These are phyloP conservation scores for Lecanicillium sp. DNA, from an alignment of 2,329 filamentous ascomycete species.

Conservation along the genomic window DNA sequence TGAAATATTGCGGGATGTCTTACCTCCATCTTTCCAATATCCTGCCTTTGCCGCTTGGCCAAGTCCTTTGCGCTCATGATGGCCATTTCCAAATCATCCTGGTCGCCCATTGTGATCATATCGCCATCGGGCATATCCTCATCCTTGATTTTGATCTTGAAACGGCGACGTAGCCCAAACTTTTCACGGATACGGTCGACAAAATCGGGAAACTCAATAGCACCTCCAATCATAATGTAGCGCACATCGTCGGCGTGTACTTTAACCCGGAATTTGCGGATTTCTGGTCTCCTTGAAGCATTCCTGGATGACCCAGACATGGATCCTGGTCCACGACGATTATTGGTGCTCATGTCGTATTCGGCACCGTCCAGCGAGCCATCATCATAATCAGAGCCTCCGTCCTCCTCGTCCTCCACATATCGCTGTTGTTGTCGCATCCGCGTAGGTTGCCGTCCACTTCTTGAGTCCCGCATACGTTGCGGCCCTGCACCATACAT, in stretches of 20 bases:
- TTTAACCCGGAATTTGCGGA: slow-evolving; percentile 81
- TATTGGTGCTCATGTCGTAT: slow-evolving; percentile 67
- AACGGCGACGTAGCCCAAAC: slow-evolving; percentile 67
- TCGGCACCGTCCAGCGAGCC: slow-evolving; percentile 66
- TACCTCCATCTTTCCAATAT: slow-evolving; percentile 93
- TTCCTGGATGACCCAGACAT: slow-evolving; percentile 41
- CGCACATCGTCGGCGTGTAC: slow-evolving; percentile 86
- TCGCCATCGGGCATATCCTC: slow-evolving; percentile 71
- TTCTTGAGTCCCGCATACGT: slow-evolving; percentile 28
- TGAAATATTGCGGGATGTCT: slow-evolving; percentile 37
- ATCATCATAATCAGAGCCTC: slow-evolving; percentile 64
- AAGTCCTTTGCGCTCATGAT: slow-evolving; percentile 60
- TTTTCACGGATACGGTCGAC: slow-evolving; percentile 77
- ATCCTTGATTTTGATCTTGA: slow-evolving; percentile 84
- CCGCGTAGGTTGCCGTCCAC: slow-evolving; percentile 27
- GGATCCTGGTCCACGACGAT: slow-evolving; percentile 37
- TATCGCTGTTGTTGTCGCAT: slow-evolving; percentile 39
- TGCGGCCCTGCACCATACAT: slow-evolving; percentile 40
- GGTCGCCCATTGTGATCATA: slow-evolving; percentile 95
- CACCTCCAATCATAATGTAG: slow-evolving; percentile 77
- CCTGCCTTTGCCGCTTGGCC: slow-evolving; percentile 65
- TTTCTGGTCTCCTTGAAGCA: slow-evolving; percentile 54
- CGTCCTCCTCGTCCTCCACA: slow-evolving; percentile 75
- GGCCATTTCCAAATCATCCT: slow-evolving; percentile 90
- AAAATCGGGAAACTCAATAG: slow-evolving; percentile 69